Conservation (phyloP, 2,329 filamentous ascomycete species). For the Ceratocystis huliohia region DNA sequence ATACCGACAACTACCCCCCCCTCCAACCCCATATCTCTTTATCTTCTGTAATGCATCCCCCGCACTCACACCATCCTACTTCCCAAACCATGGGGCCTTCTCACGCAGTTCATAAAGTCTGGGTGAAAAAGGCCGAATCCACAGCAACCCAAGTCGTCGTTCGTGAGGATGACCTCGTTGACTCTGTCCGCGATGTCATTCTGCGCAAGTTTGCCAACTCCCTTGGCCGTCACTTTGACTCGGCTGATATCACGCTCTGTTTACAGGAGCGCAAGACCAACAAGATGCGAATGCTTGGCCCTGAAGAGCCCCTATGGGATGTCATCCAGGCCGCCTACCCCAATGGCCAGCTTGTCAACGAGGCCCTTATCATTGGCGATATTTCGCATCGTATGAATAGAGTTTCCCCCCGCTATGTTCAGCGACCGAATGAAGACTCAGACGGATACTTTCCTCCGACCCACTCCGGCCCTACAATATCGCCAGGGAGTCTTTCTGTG, state of each 20-base stretch:
- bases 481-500: slow-evolving; percentile 21
- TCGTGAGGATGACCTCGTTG: slow-evolving; percentile 77
- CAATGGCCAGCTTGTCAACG: slow-evolving; percentile 73
- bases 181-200: slow-evolving; percentile 87
- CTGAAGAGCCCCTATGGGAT: slow-evolving; percentile 70
- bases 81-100: slow-evolving; percentile 29
- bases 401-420: slow-evolving; percentile 48
- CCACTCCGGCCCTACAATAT: slow-evolving; percentile 20
- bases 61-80: slow-evolving; percentile 21
- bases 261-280: slow-evolving; percentile 51
- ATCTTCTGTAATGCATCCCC: too few species aligned
- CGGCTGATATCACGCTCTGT: slow-evolving; percentile 74
- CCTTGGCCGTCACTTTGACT: slow-evolving; percentile 74
- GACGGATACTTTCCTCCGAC: slow-evolving; percentile 19
- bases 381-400: slow-evolving; percentile 64
- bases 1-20: slow-evolving; percentile 33
- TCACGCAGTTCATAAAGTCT: slow-evolving; percentile 63
- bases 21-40: slow-evolving; percentile 30
- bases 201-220: slow-evolving; percentile 90
- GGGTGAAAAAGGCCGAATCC: slow-evolving; percentile 77
- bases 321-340: slow-evolving; percentile 75
- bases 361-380: slow-evolving; percentile 74
- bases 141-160: slow-evolving; percentile 81
- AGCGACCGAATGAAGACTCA: slow-evolving; percentile 25
- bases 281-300: slow-evolving; percentile 58